These are phyloP conservation scores for Pythium brachiatum DNA, from an alignment of 352 stramenopile genomes.

Conservation along the genomic window DNA sequence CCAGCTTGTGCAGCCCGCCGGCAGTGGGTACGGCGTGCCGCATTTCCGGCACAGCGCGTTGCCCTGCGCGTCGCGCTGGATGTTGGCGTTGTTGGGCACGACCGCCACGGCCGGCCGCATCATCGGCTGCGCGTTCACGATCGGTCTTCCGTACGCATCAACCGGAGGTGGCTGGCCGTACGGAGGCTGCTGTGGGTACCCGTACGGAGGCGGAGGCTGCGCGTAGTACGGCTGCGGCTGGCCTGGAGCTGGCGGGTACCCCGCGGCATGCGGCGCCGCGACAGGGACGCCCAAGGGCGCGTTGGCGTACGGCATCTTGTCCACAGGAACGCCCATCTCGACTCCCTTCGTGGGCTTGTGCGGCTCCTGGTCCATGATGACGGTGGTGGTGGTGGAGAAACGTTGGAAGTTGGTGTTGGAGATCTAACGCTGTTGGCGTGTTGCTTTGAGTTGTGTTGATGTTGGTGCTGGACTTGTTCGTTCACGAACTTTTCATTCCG, in stretches of 20 bases:
- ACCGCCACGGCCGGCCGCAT: slow-evolving; percentile 34
- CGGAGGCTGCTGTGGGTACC: not conserved
- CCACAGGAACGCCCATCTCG: slow-evolving; percentile 27
- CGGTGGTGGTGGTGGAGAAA: not conserved
- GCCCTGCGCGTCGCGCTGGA: slow-evolving; percentile 56
- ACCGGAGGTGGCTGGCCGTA: slow-evolving; percentile 37
- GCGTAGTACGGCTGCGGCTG: slow-evolving; percentile 10
- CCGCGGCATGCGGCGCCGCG: slow-evolving; percentile 10
- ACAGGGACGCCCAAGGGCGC: slow-evolving; percentile 30
- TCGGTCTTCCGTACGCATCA: slow-evolving; percentile 45
- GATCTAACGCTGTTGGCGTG: not conserved
- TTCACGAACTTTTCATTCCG: slow-evolving; percentile 2
- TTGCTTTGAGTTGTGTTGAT: slow-evolving; percentile 1
- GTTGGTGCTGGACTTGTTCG: slow-evolving; percentile 9
- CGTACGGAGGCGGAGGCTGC: not conserved
- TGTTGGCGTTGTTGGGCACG: slow-evolving; percentile 61
- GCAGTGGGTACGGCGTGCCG: slow-evolving; percentile 63
- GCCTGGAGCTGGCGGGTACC: slow-evolving; percentile 3
- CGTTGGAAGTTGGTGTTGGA: not conserved
- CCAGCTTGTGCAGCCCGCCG: slow-evolving; percentile 66
- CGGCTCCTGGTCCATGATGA: slow-evolving; percentile 24
- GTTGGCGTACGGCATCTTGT: slow-evolving; percentile 22
- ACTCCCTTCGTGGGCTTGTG: slow-evolving; percentile 22
- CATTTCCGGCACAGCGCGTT: slow-evolving; percentile 80
- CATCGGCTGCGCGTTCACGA: slow-evolving; percentile 42